These are phyloP conservation scores for Teunomyces gatunensis DNA, from an alignment of 805 yeast species.

Conservation along the genomic window DNA sequence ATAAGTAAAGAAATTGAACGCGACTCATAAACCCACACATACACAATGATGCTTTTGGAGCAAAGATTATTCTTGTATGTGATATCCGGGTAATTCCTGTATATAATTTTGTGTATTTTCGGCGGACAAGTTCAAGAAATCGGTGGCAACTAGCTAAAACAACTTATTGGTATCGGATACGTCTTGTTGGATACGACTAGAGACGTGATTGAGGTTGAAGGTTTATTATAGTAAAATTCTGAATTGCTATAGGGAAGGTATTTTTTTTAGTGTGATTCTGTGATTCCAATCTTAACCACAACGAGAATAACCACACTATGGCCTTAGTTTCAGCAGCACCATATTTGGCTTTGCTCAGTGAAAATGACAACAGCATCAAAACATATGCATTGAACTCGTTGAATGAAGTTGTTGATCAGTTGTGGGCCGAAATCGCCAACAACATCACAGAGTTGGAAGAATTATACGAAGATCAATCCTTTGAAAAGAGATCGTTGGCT, in stretches of 20 bases:
- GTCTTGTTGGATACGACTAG: neutral
- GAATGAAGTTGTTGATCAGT: slow-evolving; percentile 78
- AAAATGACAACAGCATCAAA: slow-evolving; percentile 73
- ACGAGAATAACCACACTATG: slow-evolving; percentile 27
- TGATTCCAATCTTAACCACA: neutral
- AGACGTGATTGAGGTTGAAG: neutral
- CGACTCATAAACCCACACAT: no score
- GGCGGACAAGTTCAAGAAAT: slow-evolving; percentile 1
- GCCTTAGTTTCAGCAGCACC: slow-evolving; percentile 86
- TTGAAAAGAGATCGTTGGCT: slow-evolving; percentile 76
- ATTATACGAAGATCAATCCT: slow-evolving; percentile 77
- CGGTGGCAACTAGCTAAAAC: neutral
- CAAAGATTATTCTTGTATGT: neutral
- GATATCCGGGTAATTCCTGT: slow-evolving; percentile 3
- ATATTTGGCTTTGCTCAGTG: slow-evolving; percentile 82
- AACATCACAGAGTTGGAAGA: slow-evolving; percentile 85
- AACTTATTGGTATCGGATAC: neutral
- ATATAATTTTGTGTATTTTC: slow-evolving; percentile 1
- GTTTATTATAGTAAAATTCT: neutral
- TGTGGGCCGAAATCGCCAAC: slow-evolving; percentile 98
- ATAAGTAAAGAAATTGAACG: neutral
- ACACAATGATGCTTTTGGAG: neutral
- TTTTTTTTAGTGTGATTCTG: neutral
- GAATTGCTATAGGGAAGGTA: neutral
- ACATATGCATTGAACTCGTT: slow-evolving; percentile 81